Evolutionary conservation across 306 rosid species (phyloP), one percentile per base, ranked within the genome.

Genomic region (Abrus pulchellus): DNA sequence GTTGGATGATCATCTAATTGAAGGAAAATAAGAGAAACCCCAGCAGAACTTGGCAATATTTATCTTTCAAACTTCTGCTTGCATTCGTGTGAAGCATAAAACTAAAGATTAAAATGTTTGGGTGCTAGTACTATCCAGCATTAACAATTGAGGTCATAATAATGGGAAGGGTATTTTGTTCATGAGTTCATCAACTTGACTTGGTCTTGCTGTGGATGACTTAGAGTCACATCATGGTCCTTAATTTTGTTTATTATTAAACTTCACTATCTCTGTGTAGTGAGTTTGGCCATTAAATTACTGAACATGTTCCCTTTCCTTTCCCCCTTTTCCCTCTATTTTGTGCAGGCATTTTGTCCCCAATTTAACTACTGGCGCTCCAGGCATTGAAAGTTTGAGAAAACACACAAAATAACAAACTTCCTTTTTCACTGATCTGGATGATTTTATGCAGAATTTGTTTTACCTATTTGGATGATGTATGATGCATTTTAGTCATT

Each of bases 311-410:
- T 76, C 74, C 43, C 9, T 71, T 79, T 86, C 20, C 43, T 36
- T 74, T 38, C 12, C 4, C 33, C n/a, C 38, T 68, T 44, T 59
- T 84, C 47, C 55, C 32, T 76, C 45, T 74, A 60, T 78, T 70
- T 47, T 4, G 1, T 78, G 67, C 81, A 96, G 99, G 90, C 98
- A 96, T 59, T 96, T 96, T 80, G 98, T 96, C 80, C 94, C 97
- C 20, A 96, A 96, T 86, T 90, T 96, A 55, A 96, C 98, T 27
- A 88, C 93, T 56, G 99, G 99, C 45, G 93, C 98, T 81, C 99
- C 99, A 4, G 88, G 93, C 75, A 90, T 96, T 72, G 93, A 90
- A 88, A 93, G 98, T 85, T 86, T 96, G 92, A 89, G 98, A 86
- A 96, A 92, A 85, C 98, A 96, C 86, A 86, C 98, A 61, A 44